Percentiles rank a stretch among this genome's conserved stretches.
Conservation (phyloP, 305 asterid species). For the Fraxinus baroniana region DNA sequence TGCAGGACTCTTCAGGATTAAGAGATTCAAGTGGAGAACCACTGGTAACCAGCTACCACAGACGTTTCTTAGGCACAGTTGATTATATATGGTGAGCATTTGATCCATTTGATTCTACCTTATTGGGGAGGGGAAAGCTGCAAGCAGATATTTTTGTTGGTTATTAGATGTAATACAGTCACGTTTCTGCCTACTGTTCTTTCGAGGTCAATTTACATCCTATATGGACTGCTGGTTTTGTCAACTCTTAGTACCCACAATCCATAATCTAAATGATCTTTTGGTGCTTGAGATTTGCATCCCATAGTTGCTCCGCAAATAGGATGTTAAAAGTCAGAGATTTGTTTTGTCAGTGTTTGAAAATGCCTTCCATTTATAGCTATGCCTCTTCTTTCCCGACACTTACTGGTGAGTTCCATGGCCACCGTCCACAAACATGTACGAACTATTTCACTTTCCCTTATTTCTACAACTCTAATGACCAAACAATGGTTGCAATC, state of each 20-base stretch:
- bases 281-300: background rate
- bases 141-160: slow-evolving; percentile 14
- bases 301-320: background rate
- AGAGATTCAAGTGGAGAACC: slow-evolving; percentile 92
- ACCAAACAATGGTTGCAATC: background rate
- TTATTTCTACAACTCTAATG: background rate
- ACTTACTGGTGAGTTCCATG: background rate
- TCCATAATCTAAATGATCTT: background rate
- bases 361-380: background rate
- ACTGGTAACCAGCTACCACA: slow-evolving; percentile 79
- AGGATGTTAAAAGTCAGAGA: background rate
- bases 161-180: background rate
- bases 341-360: background rate
- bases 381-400: background rate
- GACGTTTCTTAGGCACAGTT: slow-evolving; percentile 81
- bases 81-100: slow-evolving; percentile 90
- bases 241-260: background rate
- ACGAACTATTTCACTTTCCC: background rate
- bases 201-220: background rate
- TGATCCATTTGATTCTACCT: slow-evolving; percentile 6
- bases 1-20: slow-evolving; percentile 61
- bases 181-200: background rate
- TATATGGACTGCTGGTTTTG: background rate
- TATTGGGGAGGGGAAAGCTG: slow-evolving; percentile 12
- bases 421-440: background rate